These are phyloP conservation scores for Cladophialophora exuberans DNA, from an alignment of 2,329 filamentous ascomycete genomes.

Conservation along the genomic window DNA sequence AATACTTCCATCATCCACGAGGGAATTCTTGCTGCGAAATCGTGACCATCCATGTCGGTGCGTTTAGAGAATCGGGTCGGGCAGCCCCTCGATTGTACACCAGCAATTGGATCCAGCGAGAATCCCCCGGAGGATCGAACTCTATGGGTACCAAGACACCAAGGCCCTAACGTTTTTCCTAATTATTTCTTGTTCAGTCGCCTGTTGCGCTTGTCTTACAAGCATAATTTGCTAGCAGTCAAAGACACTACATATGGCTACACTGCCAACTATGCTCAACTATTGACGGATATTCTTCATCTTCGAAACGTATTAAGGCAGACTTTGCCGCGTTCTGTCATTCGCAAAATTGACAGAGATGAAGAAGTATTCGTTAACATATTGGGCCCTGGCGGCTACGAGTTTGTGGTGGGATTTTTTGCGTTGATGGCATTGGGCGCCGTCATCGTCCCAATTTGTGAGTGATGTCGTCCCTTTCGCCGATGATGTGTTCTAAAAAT, in stretches of 20 bases:
- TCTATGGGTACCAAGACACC: conserved; percentile 34
- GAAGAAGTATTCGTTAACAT: conserved; percentile 43
- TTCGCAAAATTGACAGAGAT: conserved; percentile 41
- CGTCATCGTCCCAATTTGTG: conserved; percentile 49
- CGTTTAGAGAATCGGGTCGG: no score
- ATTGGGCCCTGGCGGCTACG: conserved; percentile 51
- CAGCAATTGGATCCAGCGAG: no score
- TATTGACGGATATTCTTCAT: conserved; percentile 50
- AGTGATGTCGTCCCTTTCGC: not conserved
- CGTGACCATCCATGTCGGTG: no score
- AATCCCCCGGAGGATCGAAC: no score
- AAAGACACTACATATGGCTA: conserved; percentile 35
- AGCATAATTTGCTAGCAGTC: conserved; percentile 31
- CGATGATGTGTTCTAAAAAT: not conserved
- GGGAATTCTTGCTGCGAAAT: no score
- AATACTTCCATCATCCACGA: no score
- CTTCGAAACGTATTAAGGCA: conserved; percentile 44
- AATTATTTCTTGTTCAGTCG: conserved; percentile 37
- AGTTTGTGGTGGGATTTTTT: conserved; percentile 53
- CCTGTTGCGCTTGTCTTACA: conserved; percentile 36
- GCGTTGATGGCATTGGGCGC: conserved; percentile 52
- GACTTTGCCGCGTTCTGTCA: conserved; percentile 36
- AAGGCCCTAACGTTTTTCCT: conserved; percentile 37
- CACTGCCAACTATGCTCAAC: conserved; percentile 44
- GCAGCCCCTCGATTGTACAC: no score